Base-by-base conservation (phyloP, 164 flowering plant species). In the Kalanchoe fedtschenkoi region DNA sequence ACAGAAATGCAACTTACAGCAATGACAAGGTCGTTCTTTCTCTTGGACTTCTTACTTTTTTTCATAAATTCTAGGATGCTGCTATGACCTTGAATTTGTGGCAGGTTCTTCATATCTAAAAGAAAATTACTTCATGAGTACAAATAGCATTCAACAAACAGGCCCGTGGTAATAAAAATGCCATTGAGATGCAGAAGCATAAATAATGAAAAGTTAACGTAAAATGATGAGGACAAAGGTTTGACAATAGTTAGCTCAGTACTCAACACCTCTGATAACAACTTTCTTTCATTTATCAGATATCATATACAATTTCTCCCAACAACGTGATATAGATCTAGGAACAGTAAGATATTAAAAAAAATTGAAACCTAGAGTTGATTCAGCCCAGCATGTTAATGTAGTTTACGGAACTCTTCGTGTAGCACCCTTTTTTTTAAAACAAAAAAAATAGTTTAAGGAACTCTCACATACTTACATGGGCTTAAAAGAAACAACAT, bases 1-100 rank as follows among this genome's bases (percentile, higher is more conserved):
- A 62, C 26, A 54, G 39, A 33, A 39, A 59, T 30, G 28, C 33
- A 70, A 81, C 95, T 83, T 78, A 91, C 97, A 74, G 97, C 97
- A 71, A 95, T 81, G 34, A 95, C 97, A 72, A 95, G 91, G 79
- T 95, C 96, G 59, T 95, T 97, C 64, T 71, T 68, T 72, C 93
- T 79, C 63, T 83, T 95, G 47, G 89, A 68, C 74, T 87, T 91
- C 19, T 61, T 72, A 69, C 82, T 69, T 34, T 71, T 71, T 76
- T 79, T 76, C 43, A 63, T 47, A 37, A 95, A 74, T 39, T 80
- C 76, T 73, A 77, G 95, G 74, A 91, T 72, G 76, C 84, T 89
- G 32, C 73, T 82, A 73, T 87, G 91, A 74, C 96, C 75, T 63
- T 75, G 86, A 72, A 91, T 91, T 24, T 78, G 78, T 58, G 97